Base-by-base conservation (phyloP, 441 rosid species). In the Adansonia rubrostipa region DNA sequence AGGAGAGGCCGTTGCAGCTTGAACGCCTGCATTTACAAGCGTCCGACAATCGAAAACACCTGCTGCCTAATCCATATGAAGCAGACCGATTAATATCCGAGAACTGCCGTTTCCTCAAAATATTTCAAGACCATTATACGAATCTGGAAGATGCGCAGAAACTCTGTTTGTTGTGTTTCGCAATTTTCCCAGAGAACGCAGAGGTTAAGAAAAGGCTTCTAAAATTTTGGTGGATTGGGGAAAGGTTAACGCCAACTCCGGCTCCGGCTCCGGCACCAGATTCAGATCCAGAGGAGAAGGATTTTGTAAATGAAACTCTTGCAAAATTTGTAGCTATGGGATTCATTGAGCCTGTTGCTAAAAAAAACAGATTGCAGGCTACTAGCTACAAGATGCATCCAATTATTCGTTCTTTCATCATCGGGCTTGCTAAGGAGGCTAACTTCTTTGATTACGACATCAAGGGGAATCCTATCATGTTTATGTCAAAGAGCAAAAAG, bases 191-290 rank as follows among this genome's bases (percentile, higher is more conserved):
- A 0, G 85, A 86, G 82, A 76, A 84, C 36, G 87, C 83, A 24
- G 83, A 77, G 71, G 78, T 89, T 20, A 87, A 80, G 36, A 84
- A 85, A 76, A 85, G 88, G 44, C 54, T 88, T 74, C 68, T 87
- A n/a, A 82, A 64, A 76, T 79, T 82, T 66, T 89, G 90, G 94
- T 90, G 91, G 92, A 9, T 82, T 6, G 89, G 88, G 9, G 89
- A 90, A 0, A 53, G 82, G 5, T 60, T 86, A 33, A 2, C 10
- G 3, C 13, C 48, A 40, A 0, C 1, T 50, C 54, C 57, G 5
- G 19, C 0, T 53, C 1, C 17, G 33, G 47, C 1, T 50, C 54
- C 57, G 5, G 19, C 0, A 14, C 1, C 17, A 42, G 47, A 24
- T 24, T 24, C 28, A 24, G 28, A 42, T 11, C 9, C 7, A 24